Percentiles rank a stretch among this genome's conserved stretches.
Conservation (phyloP, 306 rosid genomes). For the Inga leiocalycina region DNA sequence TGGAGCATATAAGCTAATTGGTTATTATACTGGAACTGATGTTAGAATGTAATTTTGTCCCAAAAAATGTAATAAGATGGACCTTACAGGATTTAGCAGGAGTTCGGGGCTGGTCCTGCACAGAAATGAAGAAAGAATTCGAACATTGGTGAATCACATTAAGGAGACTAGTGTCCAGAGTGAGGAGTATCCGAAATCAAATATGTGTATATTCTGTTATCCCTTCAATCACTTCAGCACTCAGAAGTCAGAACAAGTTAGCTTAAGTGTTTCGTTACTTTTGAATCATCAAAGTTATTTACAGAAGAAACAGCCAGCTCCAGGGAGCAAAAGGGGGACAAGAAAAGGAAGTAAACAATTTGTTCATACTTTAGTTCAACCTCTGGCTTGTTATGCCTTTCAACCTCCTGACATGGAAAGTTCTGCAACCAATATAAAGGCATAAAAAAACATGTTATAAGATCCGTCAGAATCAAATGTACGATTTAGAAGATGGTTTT, state of each 20-base stretch:
- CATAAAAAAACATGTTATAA: conserved; percentile 1
- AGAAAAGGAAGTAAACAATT: neutral
- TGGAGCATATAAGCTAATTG: neutral
- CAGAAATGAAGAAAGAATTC: conserved; percentile 14
- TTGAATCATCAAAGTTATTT: too few species aligned
- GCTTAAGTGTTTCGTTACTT: too few species aligned
- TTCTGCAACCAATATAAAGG: conserved; percentile 51
- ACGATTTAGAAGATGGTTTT: neutral
- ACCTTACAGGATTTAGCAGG: conserved; percentile 82
- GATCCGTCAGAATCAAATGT: neutral
- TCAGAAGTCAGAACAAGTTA: neutral
- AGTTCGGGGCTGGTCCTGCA: conserved; percentile 94
- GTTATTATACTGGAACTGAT: neutral
- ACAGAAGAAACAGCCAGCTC: neutral
- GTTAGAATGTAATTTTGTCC: neutral
- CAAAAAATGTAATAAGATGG: neutral
- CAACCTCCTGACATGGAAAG: conserved; percentile 98
- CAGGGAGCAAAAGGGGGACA: neutral
- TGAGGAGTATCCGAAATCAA: neutral
- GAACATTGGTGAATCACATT: neutral
- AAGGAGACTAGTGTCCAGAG: neutral
- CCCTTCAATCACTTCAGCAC: neutral
- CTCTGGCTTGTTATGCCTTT: conserved; percentile 96
- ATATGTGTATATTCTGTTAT: neutral
- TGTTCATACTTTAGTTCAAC: conserved; percentile 82